Evolutionary conservation across 78 protist genomes (phyloP).

Genomic region (Chrysochromulina parva): DNA sequence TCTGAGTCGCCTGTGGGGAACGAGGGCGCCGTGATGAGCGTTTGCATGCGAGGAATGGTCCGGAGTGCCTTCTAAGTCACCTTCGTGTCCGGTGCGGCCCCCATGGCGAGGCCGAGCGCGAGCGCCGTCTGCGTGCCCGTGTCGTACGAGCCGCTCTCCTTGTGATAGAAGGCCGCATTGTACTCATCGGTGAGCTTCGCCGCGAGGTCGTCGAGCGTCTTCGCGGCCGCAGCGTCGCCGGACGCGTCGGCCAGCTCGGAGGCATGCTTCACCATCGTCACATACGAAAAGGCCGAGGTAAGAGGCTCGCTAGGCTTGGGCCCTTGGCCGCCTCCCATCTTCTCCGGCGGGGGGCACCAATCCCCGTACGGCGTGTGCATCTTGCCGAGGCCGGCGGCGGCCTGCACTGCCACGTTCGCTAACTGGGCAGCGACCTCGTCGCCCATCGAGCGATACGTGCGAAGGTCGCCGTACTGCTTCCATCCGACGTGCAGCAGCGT

Average conservation of each 20-base stretch:
- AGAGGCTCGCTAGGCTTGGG: neutral
- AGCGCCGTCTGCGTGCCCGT: neutral
- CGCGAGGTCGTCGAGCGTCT: neutral
- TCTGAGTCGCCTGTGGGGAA: no score
- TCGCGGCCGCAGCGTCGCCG: neutral
- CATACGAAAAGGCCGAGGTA: neutral
- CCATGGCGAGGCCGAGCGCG: constrained; percentile 15
- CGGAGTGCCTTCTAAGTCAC: neutral
- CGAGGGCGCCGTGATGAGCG: neutral
- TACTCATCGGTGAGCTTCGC: neutral
- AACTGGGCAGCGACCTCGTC: neutral
- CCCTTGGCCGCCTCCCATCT: neutral
- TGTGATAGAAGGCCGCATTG: neutral
- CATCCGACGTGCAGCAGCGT: constrained; percentile 5
- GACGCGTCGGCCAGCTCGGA: neutral
- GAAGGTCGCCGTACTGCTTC: constrained; percentile 15
- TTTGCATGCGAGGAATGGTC: neutral
- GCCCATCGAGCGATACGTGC: neutral
- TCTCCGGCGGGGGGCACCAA: constrained; percentile 24
- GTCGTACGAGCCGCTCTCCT: constrained; percentile 1
- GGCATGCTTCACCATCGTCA: neutral
- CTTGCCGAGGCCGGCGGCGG: neutral
- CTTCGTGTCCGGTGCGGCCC: neutral
- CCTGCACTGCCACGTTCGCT: constrained; percentile 6
- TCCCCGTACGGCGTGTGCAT: constrained; percentile 20